Evolutionary conservation across 768 basidiomycete species (phyloP).

Genomic region (Mycena olivaceomarginata): DNA sequence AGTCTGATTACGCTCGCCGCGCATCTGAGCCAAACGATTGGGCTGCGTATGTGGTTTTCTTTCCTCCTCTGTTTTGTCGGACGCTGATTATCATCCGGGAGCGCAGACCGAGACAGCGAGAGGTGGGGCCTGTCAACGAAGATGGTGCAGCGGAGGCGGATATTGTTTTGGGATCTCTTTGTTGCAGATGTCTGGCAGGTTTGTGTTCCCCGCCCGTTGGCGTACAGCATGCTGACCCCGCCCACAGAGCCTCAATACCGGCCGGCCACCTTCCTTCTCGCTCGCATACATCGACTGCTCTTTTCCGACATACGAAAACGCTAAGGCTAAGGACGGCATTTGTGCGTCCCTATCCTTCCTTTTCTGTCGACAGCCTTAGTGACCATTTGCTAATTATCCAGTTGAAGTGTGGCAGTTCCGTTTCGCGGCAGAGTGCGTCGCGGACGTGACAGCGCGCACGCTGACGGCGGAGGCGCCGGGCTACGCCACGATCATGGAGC

Average conservation of each 20-base stretch:
- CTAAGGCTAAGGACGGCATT: conserved; percentile 51
- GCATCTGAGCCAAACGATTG: conserved; percentile 82
- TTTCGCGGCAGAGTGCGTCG: conserved; percentile 80
- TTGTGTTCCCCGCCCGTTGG: conserved; percentile 40
- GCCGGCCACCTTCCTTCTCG: conserved; percentile 82
- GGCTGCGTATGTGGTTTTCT: conserved; percentile 73
- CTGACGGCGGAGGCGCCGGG: conserved; percentile 79
- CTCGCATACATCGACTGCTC: conserved; percentile 81
- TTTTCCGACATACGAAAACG: conserved; percentile 67
- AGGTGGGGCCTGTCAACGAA: conserved; percentile 79
- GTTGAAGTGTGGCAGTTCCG: conserved; percentile 78
- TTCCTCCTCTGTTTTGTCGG: neutral
- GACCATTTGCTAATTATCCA: conserved; percentile 49
- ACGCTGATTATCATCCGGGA: neutral
- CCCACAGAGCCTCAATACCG: conserved; percentile 78
- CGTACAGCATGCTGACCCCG: conserved; percentile 6
- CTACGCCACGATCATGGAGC: conserved; percentile 79
- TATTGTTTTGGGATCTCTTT: conserved; percentile 88
- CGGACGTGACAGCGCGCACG: conserved; percentile 77
- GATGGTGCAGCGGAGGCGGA: conserved; percentile 78
- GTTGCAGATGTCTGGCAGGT: conserved; percentile 84
- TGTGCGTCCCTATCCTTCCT: conserved; percentile 46
- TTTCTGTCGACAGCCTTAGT: neutral
- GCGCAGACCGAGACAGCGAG: conserved; percentile 77
- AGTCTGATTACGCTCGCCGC: conserved; percentile 78